phyloP scores from a whole-genome alignment of 371 early-diverging fungal species.

The Mortierella sp. region DNA sequence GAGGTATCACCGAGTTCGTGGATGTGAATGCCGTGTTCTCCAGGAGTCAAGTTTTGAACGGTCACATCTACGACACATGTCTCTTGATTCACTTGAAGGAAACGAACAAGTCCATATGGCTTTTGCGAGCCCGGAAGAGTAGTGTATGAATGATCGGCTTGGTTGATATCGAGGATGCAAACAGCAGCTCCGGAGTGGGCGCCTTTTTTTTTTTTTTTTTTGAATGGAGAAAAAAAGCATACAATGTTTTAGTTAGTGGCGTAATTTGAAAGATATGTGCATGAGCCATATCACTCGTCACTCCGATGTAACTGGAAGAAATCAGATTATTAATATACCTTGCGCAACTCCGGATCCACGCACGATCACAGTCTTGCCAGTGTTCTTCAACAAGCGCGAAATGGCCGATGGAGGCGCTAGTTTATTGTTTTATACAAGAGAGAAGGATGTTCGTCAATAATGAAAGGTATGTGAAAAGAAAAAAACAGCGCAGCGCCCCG shows the following conservation, averaged over 20 bases:
- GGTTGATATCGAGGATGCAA: slow-evolving; percentile 84
- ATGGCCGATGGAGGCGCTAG: slow-evolving; percentile 77
- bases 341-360: slow-evolving; percentile 82
- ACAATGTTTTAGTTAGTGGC: background rate
- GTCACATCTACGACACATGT: slow-evolving; percentile 84
- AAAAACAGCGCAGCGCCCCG: slow-evolving; percentile 8
- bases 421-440: background rate
- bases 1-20: slow-evolving; percentile 87
- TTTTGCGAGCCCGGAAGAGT: slow-evolving; percentile 58
- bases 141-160: slow-evolving; percentile 47
- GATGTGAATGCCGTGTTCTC: slow-evolving; percentile 78
- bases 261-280: background rate
- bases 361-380: slow-evolving; percentile 80
- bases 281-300: background rate
- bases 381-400: slow-evolving; percentile 69
- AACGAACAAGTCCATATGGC: slow-evolving; percentile 83
- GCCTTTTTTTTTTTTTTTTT: slow-evolving; percentile 18
- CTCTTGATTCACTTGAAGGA: slow-evolving; percentile 79
- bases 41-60: slow-evolving; percentile 77
- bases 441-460: background rate
- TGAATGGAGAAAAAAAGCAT: background rate
- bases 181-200: slow-evolving; percentile 86
- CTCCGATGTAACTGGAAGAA: slow-evolving; percentile 7
- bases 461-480: background rate
- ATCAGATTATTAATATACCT: slow-evolving; percentile 56